A percentile compares a stretch with the other conserved stretches of the same genome.
Evolutionary conservation across 2,329 filamentous ascomycete genomes (phyloP).

Genomic region (Fusarium bactridioides): DNA sequence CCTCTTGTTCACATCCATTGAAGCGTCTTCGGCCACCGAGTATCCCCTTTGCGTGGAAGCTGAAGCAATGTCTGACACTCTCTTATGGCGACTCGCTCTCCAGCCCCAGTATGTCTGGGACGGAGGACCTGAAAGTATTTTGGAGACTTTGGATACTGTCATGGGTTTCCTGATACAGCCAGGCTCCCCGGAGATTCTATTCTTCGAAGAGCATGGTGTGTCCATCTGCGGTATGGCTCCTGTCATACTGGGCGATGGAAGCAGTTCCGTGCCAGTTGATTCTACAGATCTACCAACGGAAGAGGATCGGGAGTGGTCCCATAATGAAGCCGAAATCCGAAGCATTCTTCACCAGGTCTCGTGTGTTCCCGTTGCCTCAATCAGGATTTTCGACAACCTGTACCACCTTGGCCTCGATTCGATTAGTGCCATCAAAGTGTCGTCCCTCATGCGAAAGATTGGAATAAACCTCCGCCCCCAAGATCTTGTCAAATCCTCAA

Average conservation of each 20-base stretch:
- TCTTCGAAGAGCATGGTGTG: conserved; percentile 59
- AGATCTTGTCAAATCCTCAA: conserved; percentile 73
- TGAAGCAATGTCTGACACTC: conserved; percentile 62
- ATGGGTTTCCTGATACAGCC: conserved; percentile 63
- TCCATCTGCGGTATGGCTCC: conserved; percentile 71
- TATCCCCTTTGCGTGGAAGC: conserved; percentile 86
- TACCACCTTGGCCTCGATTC: conserved; percentile 91
- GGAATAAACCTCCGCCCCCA: conserved; percentile 72
- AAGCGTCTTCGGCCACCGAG: conserved; percentile 73
- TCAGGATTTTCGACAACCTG: conserved; percentile 69
- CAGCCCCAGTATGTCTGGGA: conserved; percentile 63
- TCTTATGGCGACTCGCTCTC: conserved; percentile 78
- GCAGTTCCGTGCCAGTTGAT: background rate
- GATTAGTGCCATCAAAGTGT: conserved; percentile 88
- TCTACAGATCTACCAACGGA: background rate
- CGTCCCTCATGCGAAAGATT: conserved; percentile 71
- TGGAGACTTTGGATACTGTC: conserved; percentile 67
- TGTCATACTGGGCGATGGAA: background rate
- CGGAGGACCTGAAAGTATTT: conserved; percentile 56
- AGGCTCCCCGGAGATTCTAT: conserved; percentile 60
- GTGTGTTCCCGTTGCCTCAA: conserved; percentile 62
- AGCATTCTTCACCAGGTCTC: conserved; percentile 66
- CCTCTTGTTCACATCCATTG: conserved; percentile 67
- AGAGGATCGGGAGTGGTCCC: conserved; percentile 44
- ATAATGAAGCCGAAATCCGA: conserved; percentile 51